A percentile compares a stretch with the other conserved stretches of the same genome.
Conservation (phyloP, 2,329 filamentous ascomycete species). For the Phyllosticta citriasiana region DNA sequence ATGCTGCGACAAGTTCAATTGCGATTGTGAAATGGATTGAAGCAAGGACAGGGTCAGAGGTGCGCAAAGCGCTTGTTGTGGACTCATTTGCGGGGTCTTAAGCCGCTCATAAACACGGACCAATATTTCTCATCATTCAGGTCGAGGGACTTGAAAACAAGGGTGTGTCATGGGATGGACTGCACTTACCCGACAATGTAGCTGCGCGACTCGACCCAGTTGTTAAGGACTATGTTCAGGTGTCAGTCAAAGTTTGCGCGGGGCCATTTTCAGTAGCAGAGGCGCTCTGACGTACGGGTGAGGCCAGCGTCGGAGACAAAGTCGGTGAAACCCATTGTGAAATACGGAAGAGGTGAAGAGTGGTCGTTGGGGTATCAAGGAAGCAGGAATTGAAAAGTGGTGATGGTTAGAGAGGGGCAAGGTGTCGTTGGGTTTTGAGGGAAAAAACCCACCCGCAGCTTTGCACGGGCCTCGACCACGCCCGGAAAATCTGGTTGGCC, state of each 20-base stretch:
- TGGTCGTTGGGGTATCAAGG: constrained; percentile 5
- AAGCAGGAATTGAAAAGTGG: background rate
- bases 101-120: constrained; percentile 94
- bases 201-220: constrained; percentile 63
- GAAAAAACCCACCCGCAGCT: constrained; percentile 7
- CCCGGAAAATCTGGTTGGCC: constrained; percentile 1
- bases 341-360: constrained; percentile 1
- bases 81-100: constrained; percentile 86
- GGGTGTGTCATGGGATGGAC: constrained; percentile 14
- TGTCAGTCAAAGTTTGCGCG: constrained; percentile 12
- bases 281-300: constrained; percentile 38
- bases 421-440: constrained; percentile 6
- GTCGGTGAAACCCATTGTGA: constrained; percentile 60
- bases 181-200: constrained; percentile 72
- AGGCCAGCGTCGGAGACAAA: constrained; percentile 57
- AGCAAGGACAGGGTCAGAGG: constrained; percentile 49
- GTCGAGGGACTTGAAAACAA: constrained; percentile 14
- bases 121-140: constrained; percentile 75
- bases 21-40: background rate
- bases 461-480: background rate
- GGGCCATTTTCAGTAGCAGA: background rate
- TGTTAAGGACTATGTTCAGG: constrained; percentile 50
- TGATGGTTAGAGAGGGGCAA: background rate
- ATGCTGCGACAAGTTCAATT: constrained; percentile 11
- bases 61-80: constrained; percentile 65